A percentile compares a stretch with the other conserved stretches of the same genome.
Evolutionary conservation across 345 rosid species (phyloP).

Genomic region (Toxicodendron radicans): DNA sequence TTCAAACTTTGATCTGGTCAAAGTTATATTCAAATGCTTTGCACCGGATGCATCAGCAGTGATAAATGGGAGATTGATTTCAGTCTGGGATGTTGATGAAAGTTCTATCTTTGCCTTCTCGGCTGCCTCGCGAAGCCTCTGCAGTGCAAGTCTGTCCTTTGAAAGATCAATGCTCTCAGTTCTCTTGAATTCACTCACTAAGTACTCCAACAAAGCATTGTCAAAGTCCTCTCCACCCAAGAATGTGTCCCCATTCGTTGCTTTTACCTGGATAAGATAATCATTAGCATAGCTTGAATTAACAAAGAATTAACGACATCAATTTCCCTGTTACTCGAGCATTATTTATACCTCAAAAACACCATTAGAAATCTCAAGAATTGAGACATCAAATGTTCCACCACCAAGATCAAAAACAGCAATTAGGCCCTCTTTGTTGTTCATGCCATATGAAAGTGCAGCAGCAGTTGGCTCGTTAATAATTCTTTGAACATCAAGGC

Average conservation of each 20-base stretch:
- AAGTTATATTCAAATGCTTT: slow-evolving; percentile 76
- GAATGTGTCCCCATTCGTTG: slow-evolving; percentile 95
- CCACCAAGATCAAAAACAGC: slow-evolving; percentile 97
- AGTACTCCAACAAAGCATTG: slow-evolving; percentile 68
- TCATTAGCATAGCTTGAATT: background rate
- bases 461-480: slow-evolving; percentile 96
- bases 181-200: slow-evolving; percentile 76
- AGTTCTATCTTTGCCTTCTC: slow-evolving; percentile 93
- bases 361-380: slow-evolving; percentile 89
- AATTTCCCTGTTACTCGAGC: background rate
- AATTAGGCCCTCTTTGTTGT: slow-evolving; percentile 87
- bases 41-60: slow-evolving; percentile 88
- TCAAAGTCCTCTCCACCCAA: slow-evolving; percentile 97
- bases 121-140: slow-evolving; percentile 89
- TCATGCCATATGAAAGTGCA: slow-evolving; percentile 91
- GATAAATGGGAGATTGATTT: slow-evolving; percentile 80
- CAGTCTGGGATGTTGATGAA: slow-evolving; percentile 83
- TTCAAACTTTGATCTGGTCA: slow-evolving; percentile 79
- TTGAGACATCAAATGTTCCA: slow-evolving; percentile 85
- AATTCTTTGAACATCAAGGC: slow-evolving; percentile 85
- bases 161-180: slow-evolving; percentile 73
- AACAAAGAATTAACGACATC: background rate
- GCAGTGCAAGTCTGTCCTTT: slow-evolving; percentile 79
- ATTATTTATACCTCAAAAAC: slow-evolving; percentile 68
- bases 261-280: slow-evolving; percentile 63